Percentiles rank a stretch among this genome's conserved stretches.
Conservation (phyloP, 305 asterid species). For the Fraxinus albicans region DNA sequence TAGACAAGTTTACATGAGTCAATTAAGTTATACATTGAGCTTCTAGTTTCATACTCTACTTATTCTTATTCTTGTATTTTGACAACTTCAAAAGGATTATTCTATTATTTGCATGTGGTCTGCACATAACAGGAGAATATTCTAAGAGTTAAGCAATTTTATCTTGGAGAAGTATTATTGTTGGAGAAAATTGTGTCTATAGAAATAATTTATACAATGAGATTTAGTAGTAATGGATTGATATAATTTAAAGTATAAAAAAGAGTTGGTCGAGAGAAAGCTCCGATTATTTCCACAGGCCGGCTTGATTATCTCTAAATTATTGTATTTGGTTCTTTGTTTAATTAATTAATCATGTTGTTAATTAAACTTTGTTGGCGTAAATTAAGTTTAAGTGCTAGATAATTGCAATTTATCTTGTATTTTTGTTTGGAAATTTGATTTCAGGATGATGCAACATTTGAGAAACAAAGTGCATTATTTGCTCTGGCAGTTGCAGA, state of each 20-base stretch:
- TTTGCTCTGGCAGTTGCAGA: slow-evolving; percentile 73
- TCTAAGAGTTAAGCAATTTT: not conserved
- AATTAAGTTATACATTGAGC: not conserved
- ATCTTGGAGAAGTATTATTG: not conserved
- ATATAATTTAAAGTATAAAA: not conserved
- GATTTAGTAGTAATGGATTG: not conserved
- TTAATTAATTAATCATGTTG: not conserved
- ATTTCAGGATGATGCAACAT: slow-evolving; percentile 67
- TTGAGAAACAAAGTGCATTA: slow-evolving; percentile 71
- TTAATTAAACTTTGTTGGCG: not conserved
- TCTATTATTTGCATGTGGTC: not conserved
- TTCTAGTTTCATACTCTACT: not conserved
- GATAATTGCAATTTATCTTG: not conserved
- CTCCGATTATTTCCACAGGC: not conserved
- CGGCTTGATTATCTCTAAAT: not conserved
- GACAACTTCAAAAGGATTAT: not conserved
- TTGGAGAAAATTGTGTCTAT: not conserved
- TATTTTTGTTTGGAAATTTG: slow-evolving; percentile 15
- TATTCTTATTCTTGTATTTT: not conserved
- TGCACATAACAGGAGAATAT: not conserved
- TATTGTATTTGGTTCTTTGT: not conserved
- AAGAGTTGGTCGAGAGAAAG: not conserved
- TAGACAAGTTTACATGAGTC: not conserved
- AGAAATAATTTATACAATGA: not conserved
- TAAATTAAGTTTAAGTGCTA: slow-evolving; percentile 3